Percentiles rank a stretch among this genome's conserved stretches.
phyloP scores from a whole-genome alignment of 306 rosid genomes.

The Cucurbita pepo region DNA sequence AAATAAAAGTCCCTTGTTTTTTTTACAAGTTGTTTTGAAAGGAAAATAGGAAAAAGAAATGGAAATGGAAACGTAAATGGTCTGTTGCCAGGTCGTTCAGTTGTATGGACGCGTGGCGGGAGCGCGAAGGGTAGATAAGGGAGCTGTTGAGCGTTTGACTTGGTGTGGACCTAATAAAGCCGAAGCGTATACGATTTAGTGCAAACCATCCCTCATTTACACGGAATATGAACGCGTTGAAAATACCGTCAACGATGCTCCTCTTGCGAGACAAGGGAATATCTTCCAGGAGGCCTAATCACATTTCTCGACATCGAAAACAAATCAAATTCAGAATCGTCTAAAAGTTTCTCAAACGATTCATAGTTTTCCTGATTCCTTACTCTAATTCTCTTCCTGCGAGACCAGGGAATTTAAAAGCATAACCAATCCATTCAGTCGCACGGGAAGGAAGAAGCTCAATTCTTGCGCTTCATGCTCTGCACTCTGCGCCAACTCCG shows the following conservation, averaged over 20 bases:
- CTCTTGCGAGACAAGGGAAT: no score
- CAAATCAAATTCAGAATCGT: not conserved
- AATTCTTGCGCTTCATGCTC: not conserved
- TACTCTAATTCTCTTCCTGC: not conserved
- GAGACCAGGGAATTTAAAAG: not conserved
- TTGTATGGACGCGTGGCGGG: no score
- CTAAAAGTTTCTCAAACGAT: not conserved
- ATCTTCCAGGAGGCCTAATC: not conserved
- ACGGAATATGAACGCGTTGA: slow-evolving; percentile 1
- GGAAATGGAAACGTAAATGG: no score
- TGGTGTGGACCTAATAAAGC: not conserved
- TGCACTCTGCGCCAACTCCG: not conserved
- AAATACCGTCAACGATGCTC: not conserved
- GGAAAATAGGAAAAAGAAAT: no score
- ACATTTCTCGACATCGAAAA: not conserved
- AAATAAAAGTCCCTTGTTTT: no score
- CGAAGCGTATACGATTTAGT: not conserved
- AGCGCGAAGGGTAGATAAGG: not conserved
- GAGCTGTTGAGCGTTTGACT: not conserved
- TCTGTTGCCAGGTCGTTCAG: no score
- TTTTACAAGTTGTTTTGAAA: no score
- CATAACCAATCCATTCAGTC: not conserved
- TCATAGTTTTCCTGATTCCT: not conserved
- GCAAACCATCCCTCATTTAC: not conserved
- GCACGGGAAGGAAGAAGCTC: not conserved